Conservation (phyloP, 768 basidiomycete species). For the Tulasnella sp. region DNA sequence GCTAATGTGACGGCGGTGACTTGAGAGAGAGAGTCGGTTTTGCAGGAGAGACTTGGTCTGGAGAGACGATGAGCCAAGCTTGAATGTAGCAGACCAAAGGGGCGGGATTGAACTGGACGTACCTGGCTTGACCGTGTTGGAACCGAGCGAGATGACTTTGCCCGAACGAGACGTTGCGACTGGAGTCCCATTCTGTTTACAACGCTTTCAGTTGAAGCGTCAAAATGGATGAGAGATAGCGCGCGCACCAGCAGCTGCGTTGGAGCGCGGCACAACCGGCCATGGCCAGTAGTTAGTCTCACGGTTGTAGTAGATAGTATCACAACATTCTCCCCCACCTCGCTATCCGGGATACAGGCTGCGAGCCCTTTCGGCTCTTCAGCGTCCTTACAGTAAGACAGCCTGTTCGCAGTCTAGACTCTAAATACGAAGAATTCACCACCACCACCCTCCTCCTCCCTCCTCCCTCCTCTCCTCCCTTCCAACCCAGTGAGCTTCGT, state of each 20-base stretch:
- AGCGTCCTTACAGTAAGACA: too few relatives aligned
- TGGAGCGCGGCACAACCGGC: too few relatives aligned
- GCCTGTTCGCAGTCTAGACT: too few relatives aligned
- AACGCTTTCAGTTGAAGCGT: neutral
- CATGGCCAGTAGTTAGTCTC: too few relatives aligned
- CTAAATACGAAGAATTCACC: too few relatives aligned
- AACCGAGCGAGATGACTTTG: slow-evolving; percentile 33
- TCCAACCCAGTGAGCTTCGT: too few relatives aligned
- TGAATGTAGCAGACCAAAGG: neutral
- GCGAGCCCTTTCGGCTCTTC: too few relatives aligned
- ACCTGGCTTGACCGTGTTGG: slow-evolving; percentile 37
- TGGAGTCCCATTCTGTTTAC: slow-evolving; percentile 24
- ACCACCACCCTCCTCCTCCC: too few relatives aligned
- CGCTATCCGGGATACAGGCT: too few relatives aligned
- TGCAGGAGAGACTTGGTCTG: slow-evolving; percentile 24
- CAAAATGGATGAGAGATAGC: neutral
- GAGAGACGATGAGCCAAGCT: neutral
- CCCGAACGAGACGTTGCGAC: slow-evolving; percentile 37
- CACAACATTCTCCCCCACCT: too few relatives aligned
- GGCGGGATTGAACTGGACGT: neutral
- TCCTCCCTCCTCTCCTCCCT: too few relatives aligned
- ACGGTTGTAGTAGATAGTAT: too few relatives aligned
- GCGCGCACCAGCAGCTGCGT: neutral
- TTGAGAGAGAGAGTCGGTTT: slow-evolving; percentile 27
- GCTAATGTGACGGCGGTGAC: neutral